Conservation (phyloP, 2,329 filamentous ascomycete species). For the Coleophoma eucalyptorum region DNA sequence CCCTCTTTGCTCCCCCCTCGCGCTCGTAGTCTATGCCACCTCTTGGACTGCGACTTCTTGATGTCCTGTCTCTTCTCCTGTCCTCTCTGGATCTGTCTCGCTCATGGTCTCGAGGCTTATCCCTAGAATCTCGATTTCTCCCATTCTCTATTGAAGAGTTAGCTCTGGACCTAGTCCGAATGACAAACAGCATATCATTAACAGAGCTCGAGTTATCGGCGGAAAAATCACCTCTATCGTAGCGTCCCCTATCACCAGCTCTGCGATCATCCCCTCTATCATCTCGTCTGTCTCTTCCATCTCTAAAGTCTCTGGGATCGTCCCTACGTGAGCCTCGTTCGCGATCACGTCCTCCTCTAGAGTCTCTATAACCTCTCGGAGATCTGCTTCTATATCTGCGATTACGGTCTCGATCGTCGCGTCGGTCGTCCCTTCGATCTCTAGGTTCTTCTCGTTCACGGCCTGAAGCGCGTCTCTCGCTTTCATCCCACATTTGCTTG, state of each 20-base stretch:
- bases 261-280: constrained; percentile 16
- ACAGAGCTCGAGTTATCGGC: neutral
- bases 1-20: neutral
- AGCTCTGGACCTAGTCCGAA: neutral
- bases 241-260: constrained; percentile 10
- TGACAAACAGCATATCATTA: neutral
- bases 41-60: constrained; percentile 7
- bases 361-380: constrained; percentile 16
- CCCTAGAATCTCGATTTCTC: constrained; percentile 7
- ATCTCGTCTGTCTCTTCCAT: constrained; percentile 11
- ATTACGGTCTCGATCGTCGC: constrained; percentile 29
- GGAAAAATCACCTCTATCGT: neutral
- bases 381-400: constrained; percentile 29
- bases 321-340: constrained; percentile 33
- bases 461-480: constrained; percentile 27
- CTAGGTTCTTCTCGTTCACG: constrained; percentile 27
- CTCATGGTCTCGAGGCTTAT: neutral
- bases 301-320: constrained; percentile 27
- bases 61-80: neutral
- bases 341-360: constrained; percentile 26
- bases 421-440: constrained; percentile 29
- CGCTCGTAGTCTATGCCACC: constrained; percentile 2
- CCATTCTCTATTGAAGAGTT: neutral
- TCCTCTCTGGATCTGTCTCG: constrained; percentile 3
- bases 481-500: constrained; percentile 58